Evolutionary conservation across 495 filamentous ascomycete genomes (phyloP).

Genomic region (Penicillium paxilli): DNA sequence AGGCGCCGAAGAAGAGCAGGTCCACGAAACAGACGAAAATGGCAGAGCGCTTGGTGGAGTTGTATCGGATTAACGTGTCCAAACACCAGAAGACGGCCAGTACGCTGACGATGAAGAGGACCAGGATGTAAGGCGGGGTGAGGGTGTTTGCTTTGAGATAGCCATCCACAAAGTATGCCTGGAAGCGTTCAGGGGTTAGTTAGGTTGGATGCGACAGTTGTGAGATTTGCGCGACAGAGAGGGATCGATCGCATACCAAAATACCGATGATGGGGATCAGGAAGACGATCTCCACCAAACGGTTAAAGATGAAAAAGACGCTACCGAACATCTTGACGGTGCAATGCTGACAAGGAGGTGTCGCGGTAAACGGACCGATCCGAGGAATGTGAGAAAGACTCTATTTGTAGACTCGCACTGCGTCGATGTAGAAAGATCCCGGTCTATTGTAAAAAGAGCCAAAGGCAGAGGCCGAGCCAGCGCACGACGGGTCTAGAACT

Average conservation of each 20-base stretch:
- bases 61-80: slow-evolving; percentile 78
- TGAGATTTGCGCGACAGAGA: too few species aligned
- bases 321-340: slow-evolving; percentile 67
- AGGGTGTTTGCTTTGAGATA: slow-evolving; percentile 68
- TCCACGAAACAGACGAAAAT: slow-evolving; percentile 78
- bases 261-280: slow-evolving; percentile 89
- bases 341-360: neutral
- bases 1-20: slow-evolving; percentile 74
- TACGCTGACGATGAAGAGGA: slow-evolving; percentile 88
- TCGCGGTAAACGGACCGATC: slow-evolving; percentile 2
- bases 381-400: slow-evolving; percentile 18
- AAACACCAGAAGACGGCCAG: slow-evolving; percentile 78
- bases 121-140: slow-evolving; percentile 77
- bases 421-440: too few species aligned
- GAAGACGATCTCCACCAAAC: slow-evolving; percentile 77
- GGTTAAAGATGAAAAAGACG: slow-evolving; percentile 82
- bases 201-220: too few species aligned
- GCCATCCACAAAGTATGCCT: slow-evolving; percentile 77
- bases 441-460: too few species aligned
- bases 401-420: too few species aligned
- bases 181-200: slow-evolving; percentile 10
- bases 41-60: slow-evolving; percentile 68
- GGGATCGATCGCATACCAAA: slow-evolving; percentile 49
- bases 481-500: neutral
- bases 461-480: too few species aligned